phyloP scores from a whole-genome alignment of 2,329 filamentous ascomycete species.

The Albifimbria verrucaria region DNA sequence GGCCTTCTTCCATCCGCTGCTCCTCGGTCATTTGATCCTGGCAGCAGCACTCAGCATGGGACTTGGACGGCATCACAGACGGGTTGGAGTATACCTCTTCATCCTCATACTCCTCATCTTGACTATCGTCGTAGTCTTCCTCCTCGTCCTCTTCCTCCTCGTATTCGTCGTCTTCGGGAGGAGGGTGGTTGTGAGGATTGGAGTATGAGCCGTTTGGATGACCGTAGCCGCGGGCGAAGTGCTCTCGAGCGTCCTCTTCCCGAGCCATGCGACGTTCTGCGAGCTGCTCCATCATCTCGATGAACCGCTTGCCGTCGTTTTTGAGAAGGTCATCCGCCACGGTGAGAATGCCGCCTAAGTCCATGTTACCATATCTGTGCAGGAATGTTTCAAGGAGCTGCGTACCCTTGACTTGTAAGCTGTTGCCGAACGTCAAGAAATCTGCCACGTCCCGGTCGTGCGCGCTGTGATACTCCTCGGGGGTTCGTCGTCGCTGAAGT shows the following conservation, averaged over 20 bases:
- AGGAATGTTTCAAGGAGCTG: slow-evolving; percentile 42
- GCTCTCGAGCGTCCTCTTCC: slow-evolving; percentile 76
- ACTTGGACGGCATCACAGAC: slow-evolving; percentile 34
- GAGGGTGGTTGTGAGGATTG: slow-evolving; percentile 67
- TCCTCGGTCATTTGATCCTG: slow-evolving; percentile 97
- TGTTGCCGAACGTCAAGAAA: slow-evolving; percentile 97
- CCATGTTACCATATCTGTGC: slow-evolving; percentile 44
- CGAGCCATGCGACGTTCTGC: slow-evolving; percentile 96
- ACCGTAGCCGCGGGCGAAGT: slow-evolving; percentile 56
- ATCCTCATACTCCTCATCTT: slow-evolving; percentile 69
- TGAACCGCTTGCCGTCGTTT: slow-evolving; percentile 99
- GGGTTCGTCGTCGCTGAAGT: slow-evolving; percentile 65
- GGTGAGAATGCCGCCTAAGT: slow-evolving; percentile 90
- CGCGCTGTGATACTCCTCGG: slow-evolving; percentile 64
- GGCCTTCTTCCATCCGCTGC: slow-evolving; percentile 97
- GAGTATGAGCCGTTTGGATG: slow-evolving; percentile 60
- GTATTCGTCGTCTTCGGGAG: slow-evolving; percentile 73
- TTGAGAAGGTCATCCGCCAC: slow-evolving; percentile 97
- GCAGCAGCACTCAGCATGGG: slow-evolving; percentile 43
- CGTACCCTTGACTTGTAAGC: slow-evolving; percentile 85
- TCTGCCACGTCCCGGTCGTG: slow-evolving; percentile 69
- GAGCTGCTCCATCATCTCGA: slow-evolving; percentile 99
- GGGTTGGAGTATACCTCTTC: slow-evolving; percentile 65
- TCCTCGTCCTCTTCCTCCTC: slow-evolving; percentile 63
- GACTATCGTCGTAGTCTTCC: slow-evolving; percentile 60